These are phyloP conservation scores for Diplodia intermedia DNA, from an alignment of 2,329 filamentous ascomycete genomes.

Conservation along the genomic window DNA sequence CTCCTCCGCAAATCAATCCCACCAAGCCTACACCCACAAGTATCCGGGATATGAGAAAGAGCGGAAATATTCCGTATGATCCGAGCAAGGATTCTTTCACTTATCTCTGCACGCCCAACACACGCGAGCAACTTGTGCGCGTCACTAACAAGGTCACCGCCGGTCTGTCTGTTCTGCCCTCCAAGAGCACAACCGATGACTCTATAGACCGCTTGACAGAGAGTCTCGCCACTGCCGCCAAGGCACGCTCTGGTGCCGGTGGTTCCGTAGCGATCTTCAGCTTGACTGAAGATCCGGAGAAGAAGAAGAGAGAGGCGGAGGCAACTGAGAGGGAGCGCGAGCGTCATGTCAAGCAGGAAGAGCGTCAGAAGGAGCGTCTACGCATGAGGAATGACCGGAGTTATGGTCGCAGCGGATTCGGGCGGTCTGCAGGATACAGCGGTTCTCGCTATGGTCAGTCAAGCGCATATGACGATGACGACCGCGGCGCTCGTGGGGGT, in stretches of 20 bases:
- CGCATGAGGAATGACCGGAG: slow-evolving; percentile 63
- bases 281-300: slow-evolving; percentile 75
- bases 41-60: slow-evolving; percentile 36
- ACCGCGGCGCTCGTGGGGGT: slow-evolving; percentile 44
- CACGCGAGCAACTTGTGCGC: slow-evolving; percentile 71
- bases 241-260: slow-evolving; percentile 58
- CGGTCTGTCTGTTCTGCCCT: slow-evolving; percentile 72
- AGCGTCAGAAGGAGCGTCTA: slow-evolving; percentile 56
- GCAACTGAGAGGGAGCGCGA: slow-evolving; percentile 75
- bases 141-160: slow-evolving; percentile 79
- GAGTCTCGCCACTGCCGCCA: slow-evolving; percentile 69
- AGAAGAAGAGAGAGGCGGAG: slow-evolving; percentile 76
- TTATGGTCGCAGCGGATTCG: slow-evolving; percentile 58
- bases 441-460: slow-evolving; percentile 54
- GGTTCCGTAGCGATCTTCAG: slow-evolving; percentile 69
- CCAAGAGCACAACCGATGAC: slow-evolving; percentile 72
- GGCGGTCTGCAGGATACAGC: slow-evolving; percentile 59
- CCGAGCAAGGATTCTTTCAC: slow-evolving; percentile 75
- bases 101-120: slow-evolving; percentile 75
- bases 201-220: slow-evolving; percentile 73
- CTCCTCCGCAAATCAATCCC: slow-evolving; percentile 62
- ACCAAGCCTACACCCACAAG: slow-evolving; percentile 57
- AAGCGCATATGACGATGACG: slow-evolving; percentile 73
- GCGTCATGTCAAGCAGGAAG: slow-evolving; percentile 55
- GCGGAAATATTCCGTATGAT: slow-evolving; percentile 56